Evolutionary conservation across 129 eudicot species (phyloP), one percentile per base, ranked within the genome.

Genomic region (Chrysanthemum seticuspe): DNA sequence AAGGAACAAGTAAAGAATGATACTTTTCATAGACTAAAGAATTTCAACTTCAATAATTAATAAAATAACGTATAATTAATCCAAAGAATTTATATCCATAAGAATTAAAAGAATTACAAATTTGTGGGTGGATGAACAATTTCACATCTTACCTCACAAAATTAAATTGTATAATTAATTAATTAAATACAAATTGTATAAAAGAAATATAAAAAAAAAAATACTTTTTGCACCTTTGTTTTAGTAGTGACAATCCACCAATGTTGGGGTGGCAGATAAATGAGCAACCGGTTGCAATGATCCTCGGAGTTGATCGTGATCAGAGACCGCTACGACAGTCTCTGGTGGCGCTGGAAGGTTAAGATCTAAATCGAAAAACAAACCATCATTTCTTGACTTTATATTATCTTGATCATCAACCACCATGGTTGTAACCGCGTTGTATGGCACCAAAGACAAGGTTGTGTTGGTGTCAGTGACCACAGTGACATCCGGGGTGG

Each of bases 351-450:
- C 99, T 29, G 97, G 99, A 73, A 95, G 91, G 64, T 95, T 95
- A 49, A 95, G 96, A 85, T 95, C 99, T 85, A 95, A 91, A 85
- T 88, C 94, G 85, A 95, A 75, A 19, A 84, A 83, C 53, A 85
- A 79, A 57, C 72, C 80, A 71, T 51, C 82, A 61, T 56, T 71
- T 61, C 76, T 80, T 12, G 76, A 58, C 71, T 73, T 68, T 27
- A 12, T 62, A 13, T 29, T 62, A 25, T 65, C 67, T 29, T 73
- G 57, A 61, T 61, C 66, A 15, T 75, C 80, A 11, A 3, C 56
- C 74, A 67, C 70, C 23, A 40, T 70, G 18, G 44, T 14, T 19
- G 76, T 11, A 25, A 54, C 57, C 58, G 71, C 74, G 50, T 71
- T 19, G 15, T 54, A 51, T 21, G 76, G 80, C 74, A 79, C 66